Conservation (phyloP, 1,139 yeast species). For the Geotrichum aggregatum region DNA sequence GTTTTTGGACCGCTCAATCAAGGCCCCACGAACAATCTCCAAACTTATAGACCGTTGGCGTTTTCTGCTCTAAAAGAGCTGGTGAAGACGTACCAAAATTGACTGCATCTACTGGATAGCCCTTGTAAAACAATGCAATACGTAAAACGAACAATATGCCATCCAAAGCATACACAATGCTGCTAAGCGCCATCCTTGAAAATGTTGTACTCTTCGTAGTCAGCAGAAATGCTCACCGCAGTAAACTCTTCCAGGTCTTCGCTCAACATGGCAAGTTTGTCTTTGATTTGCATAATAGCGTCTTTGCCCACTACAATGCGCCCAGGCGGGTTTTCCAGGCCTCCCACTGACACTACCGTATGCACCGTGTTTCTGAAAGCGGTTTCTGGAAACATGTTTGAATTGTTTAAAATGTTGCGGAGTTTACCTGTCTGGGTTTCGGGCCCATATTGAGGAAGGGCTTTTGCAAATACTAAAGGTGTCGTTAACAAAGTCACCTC, state of each 20-base stretch:
- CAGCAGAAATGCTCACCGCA: conserved; percentile 27
- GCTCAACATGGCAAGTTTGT: conserved; percentile 31
- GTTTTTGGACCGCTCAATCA: no score
- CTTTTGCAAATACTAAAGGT: conserved; percentile 26
- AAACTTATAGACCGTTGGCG: no score
- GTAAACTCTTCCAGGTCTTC: conserved; percentile 36
- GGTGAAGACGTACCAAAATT: no score
- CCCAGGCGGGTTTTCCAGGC: conserved; percentile 36
- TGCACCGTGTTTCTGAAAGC: conserved; percentile 29
- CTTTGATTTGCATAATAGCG: conserved; percentile 33
- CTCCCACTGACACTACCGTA: conserved; percentile 34
- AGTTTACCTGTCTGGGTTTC: conserved; percentile 26
- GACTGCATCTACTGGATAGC: no score
- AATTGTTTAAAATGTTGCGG: conserved; percentile 24
- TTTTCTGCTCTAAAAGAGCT: no score
- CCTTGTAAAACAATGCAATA: no score
- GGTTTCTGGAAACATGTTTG: conserved; percentile 28
- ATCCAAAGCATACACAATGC: no score
- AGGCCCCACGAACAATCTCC: no score
- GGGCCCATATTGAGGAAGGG: conserved; percentile 25
- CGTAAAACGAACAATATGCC: no score
- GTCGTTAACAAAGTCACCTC: conserved; percentile 34
- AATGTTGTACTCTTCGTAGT: conserved; percentile 16
- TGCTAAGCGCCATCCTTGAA: neutral
- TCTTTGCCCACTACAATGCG: conserved; percentile 33